Conservation (phyloP, 164 flowering plant genomes). For the Annona cherimola region DNA sequence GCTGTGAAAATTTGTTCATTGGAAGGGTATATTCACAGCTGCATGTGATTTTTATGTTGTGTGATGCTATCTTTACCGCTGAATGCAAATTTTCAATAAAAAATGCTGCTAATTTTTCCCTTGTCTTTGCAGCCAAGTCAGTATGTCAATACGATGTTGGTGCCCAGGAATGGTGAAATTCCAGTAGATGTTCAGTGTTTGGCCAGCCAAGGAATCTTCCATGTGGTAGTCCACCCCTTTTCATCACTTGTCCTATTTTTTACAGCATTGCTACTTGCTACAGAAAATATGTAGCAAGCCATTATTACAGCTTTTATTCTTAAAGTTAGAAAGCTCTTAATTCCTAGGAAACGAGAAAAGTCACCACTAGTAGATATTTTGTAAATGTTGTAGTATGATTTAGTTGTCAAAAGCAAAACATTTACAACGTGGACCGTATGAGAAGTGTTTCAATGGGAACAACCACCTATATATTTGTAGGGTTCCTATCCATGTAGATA, state of each 20-base stretch:
- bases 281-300: too few species aligned
- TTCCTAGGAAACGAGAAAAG: not conserved
- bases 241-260: not conserved
- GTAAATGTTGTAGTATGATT: too few species aligned
- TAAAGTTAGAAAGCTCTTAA: not conserved
- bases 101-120: not conserved
- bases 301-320: too few species aligned
- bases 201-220: conserved; percentile 61
- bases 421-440: too few species aligned
- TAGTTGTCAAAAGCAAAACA: too few species aligned
- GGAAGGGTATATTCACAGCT: not conserved
- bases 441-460: too few species aligned
- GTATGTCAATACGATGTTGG: conserved; percentile 75
- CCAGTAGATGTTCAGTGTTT: conserved; percentile 49
- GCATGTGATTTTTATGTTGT: not conserved
- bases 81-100: not conserved
- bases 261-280: not conserved
- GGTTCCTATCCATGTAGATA: too few species aligned
- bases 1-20: not conserved
- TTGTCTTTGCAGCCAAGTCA: conserved; percentile 58
- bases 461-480: too few species aligned
- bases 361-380: not conserved
- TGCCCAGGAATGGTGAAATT: conserved; percentile 72
- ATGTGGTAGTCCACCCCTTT: conserved; percentile 47
- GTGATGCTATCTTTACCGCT: too few species aligned